A percentile compares a stretch with the other conserved stretches of the same genome.
These are phyloP conservation scores for Physaria fendleri DNA, from an alignment of 345 rosid genomes.

Conservation along the genomic window DNA sequence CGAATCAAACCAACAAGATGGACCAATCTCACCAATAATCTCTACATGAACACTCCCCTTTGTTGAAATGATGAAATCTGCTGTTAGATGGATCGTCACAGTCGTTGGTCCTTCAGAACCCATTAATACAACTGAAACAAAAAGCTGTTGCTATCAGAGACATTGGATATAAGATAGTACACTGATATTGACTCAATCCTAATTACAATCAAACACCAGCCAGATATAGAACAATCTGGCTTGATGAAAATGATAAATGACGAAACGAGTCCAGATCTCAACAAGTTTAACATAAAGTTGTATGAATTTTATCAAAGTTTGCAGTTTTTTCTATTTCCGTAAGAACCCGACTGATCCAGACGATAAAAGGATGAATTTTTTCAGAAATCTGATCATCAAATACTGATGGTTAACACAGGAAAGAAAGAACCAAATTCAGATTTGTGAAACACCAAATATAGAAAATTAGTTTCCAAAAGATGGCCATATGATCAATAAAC, in stretches of 20 bases:
- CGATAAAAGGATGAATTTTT: not conserved
- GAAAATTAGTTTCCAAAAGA: not conserved
- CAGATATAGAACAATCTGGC: conserved; percentile 16
- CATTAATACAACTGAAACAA: conserved; percentile 38
- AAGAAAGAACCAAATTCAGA: not conserved
- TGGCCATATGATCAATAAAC: conserved; percentile 1
- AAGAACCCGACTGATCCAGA: not conserved
- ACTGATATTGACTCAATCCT: conserved; percentile 3
- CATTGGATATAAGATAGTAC: not conserved
- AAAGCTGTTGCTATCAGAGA: not conserved
- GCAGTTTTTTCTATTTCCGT: not conserved
- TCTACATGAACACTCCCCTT: conserved; percentile 65
- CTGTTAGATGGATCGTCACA: conserved; percentile 77
- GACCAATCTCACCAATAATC: conserved; percentile 58
- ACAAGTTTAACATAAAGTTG: not conserved
- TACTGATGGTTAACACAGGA: not conserved
- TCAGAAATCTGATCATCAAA: not conserved
- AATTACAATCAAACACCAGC: conserved; percentile 3
- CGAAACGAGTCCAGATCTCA: not conserved
- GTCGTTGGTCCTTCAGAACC: conserved; percentile 93
- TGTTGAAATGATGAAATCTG: no score
- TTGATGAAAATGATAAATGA: not conserved
- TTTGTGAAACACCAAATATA: not conserved
- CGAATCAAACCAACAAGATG: not conserved
- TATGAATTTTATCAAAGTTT: not conserved